phyloP scores from a whole-genome alignment of 179 eudicot species.

The Spergularia azorica region DNA sequence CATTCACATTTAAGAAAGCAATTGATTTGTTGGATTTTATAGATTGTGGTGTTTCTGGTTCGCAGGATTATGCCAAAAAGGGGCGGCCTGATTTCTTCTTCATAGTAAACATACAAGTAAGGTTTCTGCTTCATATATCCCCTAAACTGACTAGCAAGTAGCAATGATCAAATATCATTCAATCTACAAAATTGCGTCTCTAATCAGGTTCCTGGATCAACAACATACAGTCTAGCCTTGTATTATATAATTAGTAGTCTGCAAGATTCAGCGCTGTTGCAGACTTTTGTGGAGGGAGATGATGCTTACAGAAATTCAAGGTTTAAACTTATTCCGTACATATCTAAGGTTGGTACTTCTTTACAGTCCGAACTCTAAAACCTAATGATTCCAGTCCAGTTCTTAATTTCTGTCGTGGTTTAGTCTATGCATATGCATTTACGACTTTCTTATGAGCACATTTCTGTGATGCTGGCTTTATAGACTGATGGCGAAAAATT shows the following conservation, averaged over 20 bases:
- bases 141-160: not conserved
- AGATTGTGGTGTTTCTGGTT: constrained; percentile 1
- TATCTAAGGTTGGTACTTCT: constrained; percentile 47
- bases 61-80: constrained; percentile 64
- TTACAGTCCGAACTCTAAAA: not conserved
- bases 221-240: constrained; percentile 54
- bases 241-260: constrained; percentile 57
- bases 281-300: constrained; percentile 58
- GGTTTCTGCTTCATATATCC: not conserved
- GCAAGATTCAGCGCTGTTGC: constrained; percentile 51
- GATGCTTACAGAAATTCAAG: constrained; percentile 72
- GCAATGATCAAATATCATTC: not conserved
- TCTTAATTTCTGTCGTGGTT: too few relatives aligned
- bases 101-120: constrained; percentile 69
- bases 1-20: not conserved
- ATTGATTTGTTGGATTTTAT: not conserved
- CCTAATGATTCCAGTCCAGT: not conserved
- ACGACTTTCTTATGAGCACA: too few relatives aligned
- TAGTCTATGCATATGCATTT: too few relatives aligned
- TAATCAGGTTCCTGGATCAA: constrained; percentile 65
- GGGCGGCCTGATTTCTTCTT: constrained; percentile 69
- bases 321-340: constrained; percentile 74
- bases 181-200: constrained; percentile 2
- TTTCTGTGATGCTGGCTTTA: too few relatives aligned
- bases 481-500: too few relatives aligned